Evolutionary conservation across 1,139 yeast genomes (phyloP), one percentile per base, ranked within the genome.

Genomic region (Kodamaea anthophila): DNA sequence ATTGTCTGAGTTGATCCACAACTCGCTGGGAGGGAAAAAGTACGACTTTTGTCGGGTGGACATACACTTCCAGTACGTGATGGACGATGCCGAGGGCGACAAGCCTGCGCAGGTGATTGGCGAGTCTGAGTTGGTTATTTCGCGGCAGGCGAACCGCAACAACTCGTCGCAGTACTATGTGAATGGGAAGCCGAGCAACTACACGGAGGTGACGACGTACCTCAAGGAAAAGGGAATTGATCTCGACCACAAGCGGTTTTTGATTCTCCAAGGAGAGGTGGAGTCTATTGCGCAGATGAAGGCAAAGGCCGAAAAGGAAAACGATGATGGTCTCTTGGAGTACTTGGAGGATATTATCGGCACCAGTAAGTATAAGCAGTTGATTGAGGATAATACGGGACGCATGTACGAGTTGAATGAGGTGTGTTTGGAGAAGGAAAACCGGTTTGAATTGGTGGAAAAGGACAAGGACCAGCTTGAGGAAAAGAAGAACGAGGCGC

Each of bases 231-330:
- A 86, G 46, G 98, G 98, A 2, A 83, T 93, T 35, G 98, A 93
- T 56, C 65, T 93, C 40, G 95, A 88, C 46, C 98, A 93, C 53
- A 91, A 93, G 49, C 67, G 99, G 43, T 93, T 93, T 47, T 67
- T 93, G 43, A 93, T 93, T 49, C 64, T 93, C 26, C 99, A 93
- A 58, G 99, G 99, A 47, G 99, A 93, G 53, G 98, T 93, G 22
- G 99, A 93, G 57, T 82, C 91, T 35, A 93, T 93, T 49, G 96
- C 98, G 0, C 97, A 91, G 53, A 93, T 93, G 99, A 88, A 88
- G 49, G 84, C 98, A 7, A 91, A 91, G 49, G 97, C 96, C 0
- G 97, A 91, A 46, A 74, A 70, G 31, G 96, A 87, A 34, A 77
- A 77, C 42, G 98, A 91, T 44, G 98, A 91, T 51, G 99, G 99